Evolutionary conservation across 2,329 filamentous ascomycete genomes (phyloP).

Genomic region (Chalara sp.): DNA sequence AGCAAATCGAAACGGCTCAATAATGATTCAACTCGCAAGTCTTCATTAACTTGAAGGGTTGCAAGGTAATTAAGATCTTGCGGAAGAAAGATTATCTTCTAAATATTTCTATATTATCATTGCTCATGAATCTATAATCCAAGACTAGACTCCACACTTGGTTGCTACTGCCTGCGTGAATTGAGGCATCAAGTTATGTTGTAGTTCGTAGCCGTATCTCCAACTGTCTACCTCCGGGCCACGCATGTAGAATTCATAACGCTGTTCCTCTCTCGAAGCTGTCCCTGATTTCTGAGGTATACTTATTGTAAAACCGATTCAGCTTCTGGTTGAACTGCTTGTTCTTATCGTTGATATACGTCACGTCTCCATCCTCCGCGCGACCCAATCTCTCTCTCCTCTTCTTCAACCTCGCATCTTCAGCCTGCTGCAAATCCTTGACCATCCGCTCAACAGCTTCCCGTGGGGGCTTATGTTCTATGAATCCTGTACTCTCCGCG

Average conservation of each 20-base stretch:
- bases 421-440: constrained; percentile 77
- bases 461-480: constrained; percentile 80
- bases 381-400: constrained; percentile 69
- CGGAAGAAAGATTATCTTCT: too few species aligned
- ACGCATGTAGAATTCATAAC: constrained; percentile 48
- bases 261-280: constrained; percentile 97
- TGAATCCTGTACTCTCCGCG: constrained; percentile 72
- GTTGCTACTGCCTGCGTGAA: too few species aligned
- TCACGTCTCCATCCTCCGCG: constrained; percentile 84
- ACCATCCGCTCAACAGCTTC: constrained; percentile 85
- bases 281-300: constrained; percentile 92
- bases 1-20: too few species aligned
- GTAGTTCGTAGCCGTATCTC: too few species aligned
- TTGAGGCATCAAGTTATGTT: too few species aligned
- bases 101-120: too few species aligned
- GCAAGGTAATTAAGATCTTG: too few species aligned
- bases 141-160: too few species aligned
- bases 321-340: constrained; percentile 99
- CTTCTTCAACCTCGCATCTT: constrained; percentile 82
- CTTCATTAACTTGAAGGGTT: too few species aligned
- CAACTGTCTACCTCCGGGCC: too few species aligned
- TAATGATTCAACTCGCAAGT: too few species aligned
- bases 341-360: constrained; percentile 99
- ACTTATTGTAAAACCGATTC: constrained; percentile 95
- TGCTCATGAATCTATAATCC: too few species aligned